phyloP scores from a whole-genome alignment of 495 filamentous ascomycete species.

The Parachaetomium inaequale region DNA sequence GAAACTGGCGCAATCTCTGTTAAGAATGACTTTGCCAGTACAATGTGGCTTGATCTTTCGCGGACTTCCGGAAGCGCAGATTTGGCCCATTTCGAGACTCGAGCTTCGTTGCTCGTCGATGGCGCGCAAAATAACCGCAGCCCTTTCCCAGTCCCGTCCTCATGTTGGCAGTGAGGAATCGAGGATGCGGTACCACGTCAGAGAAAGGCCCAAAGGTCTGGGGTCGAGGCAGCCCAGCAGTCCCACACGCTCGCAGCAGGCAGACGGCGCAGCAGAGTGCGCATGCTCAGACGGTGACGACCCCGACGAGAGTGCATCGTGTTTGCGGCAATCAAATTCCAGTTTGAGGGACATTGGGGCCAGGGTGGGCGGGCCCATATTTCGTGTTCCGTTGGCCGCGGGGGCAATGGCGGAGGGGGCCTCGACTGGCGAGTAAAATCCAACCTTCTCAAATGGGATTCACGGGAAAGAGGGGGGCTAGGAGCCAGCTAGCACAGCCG shows the following conservation, averaged over 20 bases:
- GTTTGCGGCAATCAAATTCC: conserved; percentile 2
- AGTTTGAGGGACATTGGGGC: background rate
- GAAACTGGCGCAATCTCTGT: background rate
- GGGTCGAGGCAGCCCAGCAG: background rate
- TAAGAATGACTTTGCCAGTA: background rate
- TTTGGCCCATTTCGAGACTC: background rate
- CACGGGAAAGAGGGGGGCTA: background rate
- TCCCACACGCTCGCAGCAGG: no score
- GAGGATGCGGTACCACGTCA: conserved; percentile 1
- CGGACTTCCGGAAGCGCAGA: background rate
- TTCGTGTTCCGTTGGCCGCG: background rate
- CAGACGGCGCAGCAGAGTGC: no score
- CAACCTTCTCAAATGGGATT: conserved; percentile 2
- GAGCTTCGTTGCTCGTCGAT: background rate
- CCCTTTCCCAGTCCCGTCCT: background rate
- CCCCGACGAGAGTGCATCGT: background rate
- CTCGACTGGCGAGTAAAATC: background rate
- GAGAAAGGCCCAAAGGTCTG: background rate
- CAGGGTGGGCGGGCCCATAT: background rate
- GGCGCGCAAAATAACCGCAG: background rate
- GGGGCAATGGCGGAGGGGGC: background rate
- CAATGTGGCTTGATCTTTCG: background rate
- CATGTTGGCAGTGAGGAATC: background rate
- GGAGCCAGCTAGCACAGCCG: background rate
- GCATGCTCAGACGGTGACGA: background rate